Base-by-base conservation (phyloP, 352 stramenopile species). In the Peronospora farinosa region DNA sequence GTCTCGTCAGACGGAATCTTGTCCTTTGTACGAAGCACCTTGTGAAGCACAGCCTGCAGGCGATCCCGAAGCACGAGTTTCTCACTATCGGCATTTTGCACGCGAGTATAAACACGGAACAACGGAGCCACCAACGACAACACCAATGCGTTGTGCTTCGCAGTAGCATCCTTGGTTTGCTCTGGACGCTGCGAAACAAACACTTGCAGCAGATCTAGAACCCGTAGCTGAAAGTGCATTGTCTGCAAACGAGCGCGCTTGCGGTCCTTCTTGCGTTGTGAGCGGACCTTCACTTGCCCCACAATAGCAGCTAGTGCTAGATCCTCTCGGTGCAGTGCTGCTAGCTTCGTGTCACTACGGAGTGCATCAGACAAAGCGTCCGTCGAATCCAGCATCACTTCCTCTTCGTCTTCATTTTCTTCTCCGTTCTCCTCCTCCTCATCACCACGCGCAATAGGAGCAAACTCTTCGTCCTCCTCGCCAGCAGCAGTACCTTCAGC, bases 201-300 rank as follows among this genome's bases (percentile, higher is more conserved):
- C 52, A 89, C 60, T 45, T 86, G 63, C 32, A 94, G 64, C 59
- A 94, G 49, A 43, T 94, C 80, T 16, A 94, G 46, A 27, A 92
- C 80, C 30, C 83, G 83, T 44, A 94, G 55, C 56, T 94, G 82
- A 65, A 94, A 94, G 67, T 94, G 83, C 46, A 91, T 67, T 25
- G 78, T 69, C 47, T 86, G 74, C 40, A 86, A 66, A 13, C 69
- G 68, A 44, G 77, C 60, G 13, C 65, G 67, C 65, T 91, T 88
- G 23, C 72, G 64, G 46, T 86, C 75, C 45, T 87, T 81, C 69
- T 92, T 92, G 63, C 69, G 69, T 54, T 84, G 72, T 39, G 74
- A 80, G 36, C 76, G 78, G 39, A 75, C 55, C 45, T 84, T 81
- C 6, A 92, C 83, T 44, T 94, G 80, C 1, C 77, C 73, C 7